These are phyloP conservation scores for Sonneratia alba DNA, from an alignment of 345 rosid genomes.

Conservation along the genomic window DNA sequence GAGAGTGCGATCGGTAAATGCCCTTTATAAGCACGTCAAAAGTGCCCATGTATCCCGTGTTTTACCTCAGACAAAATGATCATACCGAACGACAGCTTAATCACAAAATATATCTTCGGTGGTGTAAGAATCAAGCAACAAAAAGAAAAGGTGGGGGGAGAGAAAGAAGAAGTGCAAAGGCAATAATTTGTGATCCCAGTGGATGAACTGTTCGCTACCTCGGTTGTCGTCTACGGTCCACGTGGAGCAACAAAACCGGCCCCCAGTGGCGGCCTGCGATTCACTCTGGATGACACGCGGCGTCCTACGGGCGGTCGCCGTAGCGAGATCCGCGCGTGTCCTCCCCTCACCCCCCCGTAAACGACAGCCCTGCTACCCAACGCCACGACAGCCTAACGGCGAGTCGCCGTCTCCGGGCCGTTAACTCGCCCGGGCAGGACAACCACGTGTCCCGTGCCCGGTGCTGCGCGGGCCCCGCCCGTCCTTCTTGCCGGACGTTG, in stretches of 20 bases:
- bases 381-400: conserved; percentile 35
- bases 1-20: too few species aligned
- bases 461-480: conserved; percentile 11
- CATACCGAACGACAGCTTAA: too few species aligned
- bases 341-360: conserved; percentile 1
- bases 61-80: too few species aligned
- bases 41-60: too few species aligned
- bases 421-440: conserved; percentile 1
- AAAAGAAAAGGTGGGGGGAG: too few species aligned
- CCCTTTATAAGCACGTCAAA: too few species aligned
- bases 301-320: conserved; percentile 7
- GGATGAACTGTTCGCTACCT: neutral
- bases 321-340: conserved; percentile 34
- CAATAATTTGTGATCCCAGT: neutral
- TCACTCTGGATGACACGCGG: conserved; percentile 17
- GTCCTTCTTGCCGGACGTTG: conserved; percentile 2
- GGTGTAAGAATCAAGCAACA: too few species aligned
- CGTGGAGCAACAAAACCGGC: conserved; percentile 14
- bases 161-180: neutral
- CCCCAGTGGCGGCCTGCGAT: neutral
- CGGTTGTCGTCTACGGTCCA: neutral
- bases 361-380: conserved; percentile 28
- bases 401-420: conserved; percentile 10
- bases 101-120: too few species aligned
- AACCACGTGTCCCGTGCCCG: conserved; percentile 22